phyloP scores from a whole-genome alignment of 108 stramenopile species.

The Stephanodiscus triporus region DNA sequence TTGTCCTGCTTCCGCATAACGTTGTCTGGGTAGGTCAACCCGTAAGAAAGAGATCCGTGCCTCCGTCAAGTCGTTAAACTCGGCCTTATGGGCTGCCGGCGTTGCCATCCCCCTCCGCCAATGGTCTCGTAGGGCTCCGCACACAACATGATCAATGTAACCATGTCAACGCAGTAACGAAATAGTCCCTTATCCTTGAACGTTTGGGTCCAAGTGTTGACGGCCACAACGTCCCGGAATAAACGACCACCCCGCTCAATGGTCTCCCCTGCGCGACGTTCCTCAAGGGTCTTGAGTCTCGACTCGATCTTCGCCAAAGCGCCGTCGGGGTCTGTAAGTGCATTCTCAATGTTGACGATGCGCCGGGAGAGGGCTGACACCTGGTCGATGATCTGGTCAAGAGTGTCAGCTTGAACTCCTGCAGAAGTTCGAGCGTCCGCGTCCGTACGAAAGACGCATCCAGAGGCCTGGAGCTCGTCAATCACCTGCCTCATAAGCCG shows the following conservation, averaged over 20 bases:
- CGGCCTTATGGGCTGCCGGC: not conserved
- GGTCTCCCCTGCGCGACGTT: too few species aligned
- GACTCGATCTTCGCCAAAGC: not conserved
- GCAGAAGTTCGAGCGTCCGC: too few species aligned
- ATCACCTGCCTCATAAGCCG: too few species aligned
- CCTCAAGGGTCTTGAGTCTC: too few species aligned
- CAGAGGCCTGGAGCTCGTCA: not conserved
- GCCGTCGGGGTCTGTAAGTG: not conserved
- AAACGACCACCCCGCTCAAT: not conserved
- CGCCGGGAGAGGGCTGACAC: too few species aligned
- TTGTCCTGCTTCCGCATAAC: not conserved
- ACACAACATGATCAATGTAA: too few species aligned
- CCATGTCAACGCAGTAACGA: too few species aligned
- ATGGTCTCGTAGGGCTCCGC: not conserved
- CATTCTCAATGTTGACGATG: not conserved
- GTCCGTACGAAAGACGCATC: not conserved
- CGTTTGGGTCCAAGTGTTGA: not conserved
- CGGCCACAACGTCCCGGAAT: not conserved
- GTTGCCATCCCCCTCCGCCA: not conserved
- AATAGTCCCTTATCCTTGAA: too few species aligned
- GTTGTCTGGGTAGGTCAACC: not conserved
- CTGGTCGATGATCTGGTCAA: not conserved
- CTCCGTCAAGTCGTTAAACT: not conserved
- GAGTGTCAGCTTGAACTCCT: too few species aligned
- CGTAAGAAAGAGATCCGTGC: not conserved